These are phyloP conservation scores for Anisogramma anomala DNA, from an alignment of 2,329 filamentous ascomycete species.

Conservation along the genomic window DNA sequence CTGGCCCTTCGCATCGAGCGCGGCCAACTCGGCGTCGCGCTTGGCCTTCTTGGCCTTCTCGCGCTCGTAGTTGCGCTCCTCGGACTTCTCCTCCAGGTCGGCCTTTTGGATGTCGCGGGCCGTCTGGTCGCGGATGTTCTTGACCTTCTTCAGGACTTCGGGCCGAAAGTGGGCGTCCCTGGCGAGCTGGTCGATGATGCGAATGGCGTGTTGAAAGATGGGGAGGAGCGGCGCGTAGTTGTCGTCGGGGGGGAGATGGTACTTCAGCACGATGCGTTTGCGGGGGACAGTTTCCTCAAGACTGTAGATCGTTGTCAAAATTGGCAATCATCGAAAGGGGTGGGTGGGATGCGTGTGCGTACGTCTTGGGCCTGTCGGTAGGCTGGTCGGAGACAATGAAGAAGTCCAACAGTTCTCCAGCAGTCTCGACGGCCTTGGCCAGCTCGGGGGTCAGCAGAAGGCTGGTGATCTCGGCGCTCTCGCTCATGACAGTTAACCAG, in stretches of 20 bases:
- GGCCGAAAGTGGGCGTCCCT: conserved; percentile 72
- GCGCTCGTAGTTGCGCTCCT: conserved; percentile 61
- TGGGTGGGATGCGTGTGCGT: conserved; percentile 25
- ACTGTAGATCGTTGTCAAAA: conserved; percentile 29
- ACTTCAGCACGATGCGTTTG: conserved; percentile 77
- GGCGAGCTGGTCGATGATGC: conserved; percentile 73
- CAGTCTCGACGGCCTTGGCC: conserved; percentile 62
- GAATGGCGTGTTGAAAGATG: conserved; percentile 71
- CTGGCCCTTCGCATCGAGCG: conserved; percentile 69
- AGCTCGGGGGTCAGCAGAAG: conserved; percentile 79
- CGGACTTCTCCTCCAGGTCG: conserved; percentile 68
- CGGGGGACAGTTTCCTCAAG: conserved; percentile 72
- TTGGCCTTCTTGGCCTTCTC: conserved; percentile 78
- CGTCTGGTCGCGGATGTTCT: conserved; percentile 66
- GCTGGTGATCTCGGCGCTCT: conserved; percentile 91
- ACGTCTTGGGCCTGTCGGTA: conserved; percentile 74
- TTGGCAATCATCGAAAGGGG: background rate
- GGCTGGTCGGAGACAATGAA: conserved; percentile 86
- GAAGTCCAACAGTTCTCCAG: conserved; percentile 74
- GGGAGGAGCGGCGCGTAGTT: conserved; percentile 57
- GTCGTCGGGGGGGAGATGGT: conserved; percentile 53
- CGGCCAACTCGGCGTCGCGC: conserved; percentile 69
- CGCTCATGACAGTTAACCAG: conserved; percentile 92
- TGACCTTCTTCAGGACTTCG: conserved; percentile 79
- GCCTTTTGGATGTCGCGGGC: conserved; percentile 67